Base-by-base conservation (phyloP, 2,329 filamentous ascomycete species). In the Clarireedia homoeocarpa region DNA sequence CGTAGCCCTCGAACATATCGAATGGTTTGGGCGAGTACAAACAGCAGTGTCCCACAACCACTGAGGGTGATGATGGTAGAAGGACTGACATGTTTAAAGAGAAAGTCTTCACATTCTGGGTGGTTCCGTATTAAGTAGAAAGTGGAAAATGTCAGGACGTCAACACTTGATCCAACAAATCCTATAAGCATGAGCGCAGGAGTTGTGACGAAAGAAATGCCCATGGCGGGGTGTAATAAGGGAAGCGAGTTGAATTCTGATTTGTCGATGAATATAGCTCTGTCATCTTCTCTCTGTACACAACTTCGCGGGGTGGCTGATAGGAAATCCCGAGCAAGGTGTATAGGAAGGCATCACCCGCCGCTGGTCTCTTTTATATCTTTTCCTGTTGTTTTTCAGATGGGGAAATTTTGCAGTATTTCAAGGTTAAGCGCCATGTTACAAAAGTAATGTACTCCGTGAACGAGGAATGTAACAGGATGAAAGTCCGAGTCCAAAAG, bases 1-100 rank as follows among this genome's bases (percentile, higher is more conserved):
- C 48, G 34, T 26, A 67, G 53, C n/a, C 55, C 58, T 40, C 53
- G 48, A 10, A 62, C 15, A 53, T 59, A 64, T n/a, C 63, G 60
- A 46, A 55, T 12, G 9, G 62, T 7, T 55, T 67, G 64, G 2
- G 65, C 26, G 5, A 60, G 6, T 12, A 48, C 14, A 30, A 63
- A 64, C 5, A 58, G 39, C 6, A 53, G 44, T 17, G 46, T 10
- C 5, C 20, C 26, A 38, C 26, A 24, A 20, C 51, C 48, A 10
- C 54, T 2, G 51, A 58, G 20, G 17, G 51, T 36, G 7, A 55
- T 48, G 49, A 65, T 34, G 48, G 58, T 49, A 20, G 52, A 39
- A 30, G 48, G 10, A 47, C 56, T 57, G 46, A 63, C 24, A 51
- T 57, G 57, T 36, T 20, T 23, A 7, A 23, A 24, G 42, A 24